Evolutionary conservation across 2,329 filamentous ascomycete species (phyloP), one percentile per base, ranked within the genome.

Genomic region (Trichophyton equinum): DNA sequence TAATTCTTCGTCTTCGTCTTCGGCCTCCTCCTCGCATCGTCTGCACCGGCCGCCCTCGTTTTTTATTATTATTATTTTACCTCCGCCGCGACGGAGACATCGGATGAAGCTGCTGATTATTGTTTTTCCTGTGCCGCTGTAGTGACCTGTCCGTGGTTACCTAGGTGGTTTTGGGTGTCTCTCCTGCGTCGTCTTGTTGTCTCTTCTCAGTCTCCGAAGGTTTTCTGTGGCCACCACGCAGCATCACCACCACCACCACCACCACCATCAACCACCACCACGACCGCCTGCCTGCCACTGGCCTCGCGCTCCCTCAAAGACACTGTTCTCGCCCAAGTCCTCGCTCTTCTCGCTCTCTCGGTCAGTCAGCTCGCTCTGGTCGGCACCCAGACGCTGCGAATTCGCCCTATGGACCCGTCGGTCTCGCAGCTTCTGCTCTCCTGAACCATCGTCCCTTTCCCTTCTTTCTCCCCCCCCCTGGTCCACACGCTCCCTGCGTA

Each of bases 391-490:
- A n/a, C 20, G 36, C 53, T 30, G 53, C 53, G 9, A 20, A 38
- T 27, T 36, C 40, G 20, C 40, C 56, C 40, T 46, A 58, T 58
- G 56, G 56, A 42, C 36, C 20, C 56, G 30, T 57, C 22, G 36
- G 36, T 40, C 53, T 57, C n/a, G n/a, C 56, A 44, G 40, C 40
- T 42, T 7, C 33, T 57, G 53, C 36, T 58, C 56, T 58, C 56
- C 56, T 58, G 56, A 58, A 44, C 56, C 51, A 5, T 6, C 6
- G 27, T 30, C 27, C 27, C 27, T 30, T 30, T 30, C 27, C 8
- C n/a, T 55, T n/a, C 3, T n/a, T n/a, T n/a, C n/a, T n/a, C n/a
- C n/a, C n/a, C n/a, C n/a, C 33, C 33, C 9, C 33, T 38, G 33
- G 33, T 55, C 51, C 51, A 55, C 51, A 11, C 51, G 51, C 51